These are phyloP conservation scores for Agaricales sp. DNA, from an alignment of 1,284 basidiomycete species.

Conservation along the genomic window DNA sequence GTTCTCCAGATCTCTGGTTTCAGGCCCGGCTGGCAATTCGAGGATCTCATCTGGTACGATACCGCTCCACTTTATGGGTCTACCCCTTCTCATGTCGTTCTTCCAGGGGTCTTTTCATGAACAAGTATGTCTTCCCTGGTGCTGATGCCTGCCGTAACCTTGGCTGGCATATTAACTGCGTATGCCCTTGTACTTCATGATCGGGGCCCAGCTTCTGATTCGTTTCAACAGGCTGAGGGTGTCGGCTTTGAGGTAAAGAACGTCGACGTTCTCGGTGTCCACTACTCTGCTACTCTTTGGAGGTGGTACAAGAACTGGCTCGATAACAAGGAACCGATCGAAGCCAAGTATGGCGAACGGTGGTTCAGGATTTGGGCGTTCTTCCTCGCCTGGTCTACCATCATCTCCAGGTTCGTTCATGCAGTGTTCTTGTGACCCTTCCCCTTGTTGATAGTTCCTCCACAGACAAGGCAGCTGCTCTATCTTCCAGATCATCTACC, in stretches of 20 bases:
- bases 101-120: conserved; percentile 81
- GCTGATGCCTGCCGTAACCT: conserved; percentile 94
- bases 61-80: not conserved
- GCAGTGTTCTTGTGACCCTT: conserved; percentile 1
- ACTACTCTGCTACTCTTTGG: conserved; percentile 92
- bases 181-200: conserved; percentile 9
- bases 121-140: conserved; percentile 96
- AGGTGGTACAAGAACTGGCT: conserved; percentile 97
- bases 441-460: conserved; percentile 14
- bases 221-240: conserved; percentile 58
- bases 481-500: conserved; percentile 92
- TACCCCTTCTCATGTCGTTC: conserved; percentile 3
- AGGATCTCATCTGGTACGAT: conserved; percentile 86
- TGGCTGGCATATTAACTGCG: conserved; percentile 82
- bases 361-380: conserved; percentile 90
- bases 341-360: conserved; percentile 84
- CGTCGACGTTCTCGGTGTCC: conserved; percentile 93
- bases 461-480: conserved; percentile 75
- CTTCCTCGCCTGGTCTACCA: conserved; percentile 79
- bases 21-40: conserved; percentile 92
- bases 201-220: not conserved
- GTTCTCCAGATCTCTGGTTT: conserved; percentile 96
- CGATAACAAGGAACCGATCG: conserved; percentile 79
- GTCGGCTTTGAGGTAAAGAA: conserved; percentile 97
- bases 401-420: conserved; percentile 49